Evolutionary conservation across 768 basidiomycete genomes (phyloP), one percentile per base, ranked within the genome.

Genomic region (Vararia minispora): DNA sequence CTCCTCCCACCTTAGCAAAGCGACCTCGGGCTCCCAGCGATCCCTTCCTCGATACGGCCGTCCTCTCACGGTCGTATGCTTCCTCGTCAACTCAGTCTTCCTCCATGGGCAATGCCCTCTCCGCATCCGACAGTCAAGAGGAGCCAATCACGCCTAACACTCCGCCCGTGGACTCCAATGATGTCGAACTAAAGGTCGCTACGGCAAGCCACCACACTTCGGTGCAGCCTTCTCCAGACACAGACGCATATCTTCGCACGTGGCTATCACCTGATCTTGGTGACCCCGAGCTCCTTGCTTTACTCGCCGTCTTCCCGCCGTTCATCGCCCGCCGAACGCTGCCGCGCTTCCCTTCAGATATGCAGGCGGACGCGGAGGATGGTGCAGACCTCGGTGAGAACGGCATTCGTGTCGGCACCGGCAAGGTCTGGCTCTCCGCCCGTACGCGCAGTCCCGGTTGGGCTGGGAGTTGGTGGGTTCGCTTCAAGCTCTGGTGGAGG

Each of bases 191-290:
- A n/a, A n/a, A n/a, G n/a, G n/a, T n/a, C n/a, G n/a, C 28, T 45
- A 14, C 29, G 32, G 26, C 34, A 26, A 7, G 17, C 54, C 60
- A 44, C 57, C 52, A 20, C 41, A 28, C 30, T 34, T 39, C 52
- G 58, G 28, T 51, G 55, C 45, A 55, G 62, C 40, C 43, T 47
- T 54, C 38, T 47, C 41, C 50, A 54, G 53, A 48, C 29, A 44
- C 50, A 39, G 75, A 72, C 29, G 67, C 68, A 37, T 71, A 72
- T 48, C 58, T 85, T 56, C 76, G 88, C 39, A 71, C 74, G 28
- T 94, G 90, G 90, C 79, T 74, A 0, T 74, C 77, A 5, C 85
- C 89, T 14, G 76, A 89, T 56, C 65, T 94, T 5, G 47, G 72
- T 28, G 83, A 92, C 55, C 72, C 76, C 27, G 90, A 94, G 58